Conservation (phyloP, 441 rosid species). For the Euphorbia celastroides region DNA sequence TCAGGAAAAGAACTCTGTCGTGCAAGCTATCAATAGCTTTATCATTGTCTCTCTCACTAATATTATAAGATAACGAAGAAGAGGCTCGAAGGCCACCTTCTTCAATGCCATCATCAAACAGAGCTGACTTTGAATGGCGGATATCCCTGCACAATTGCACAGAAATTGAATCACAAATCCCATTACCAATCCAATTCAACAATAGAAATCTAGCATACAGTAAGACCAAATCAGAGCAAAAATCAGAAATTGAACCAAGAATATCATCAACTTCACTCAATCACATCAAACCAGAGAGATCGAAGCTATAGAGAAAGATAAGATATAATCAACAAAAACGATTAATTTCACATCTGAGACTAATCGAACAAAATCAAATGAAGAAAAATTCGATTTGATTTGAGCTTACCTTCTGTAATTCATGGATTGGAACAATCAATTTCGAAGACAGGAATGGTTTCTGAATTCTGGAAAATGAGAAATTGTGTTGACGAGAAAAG, state of each 20-base stretch:
- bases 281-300: slow-evolving; percentile 1
- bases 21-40: slow-evolving; percentile 58
- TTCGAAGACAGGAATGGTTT: background rate
- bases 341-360: background rate
- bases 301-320: background rate
- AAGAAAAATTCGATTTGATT: background rate
- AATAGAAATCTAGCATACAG: background rate
- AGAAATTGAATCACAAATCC: background rate
- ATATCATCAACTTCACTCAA: background rate
- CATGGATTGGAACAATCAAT: too few species aligned
- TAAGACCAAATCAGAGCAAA: background rate
- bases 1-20: slow-evolving; percentile 64
- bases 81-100: slow-evolving; percentile 73
- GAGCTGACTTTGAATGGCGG: slow-evolving; percentile 52
- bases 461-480: too few species aligned
- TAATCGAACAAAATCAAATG: background rate
- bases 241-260: background rate
- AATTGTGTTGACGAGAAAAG: too few species aligned
- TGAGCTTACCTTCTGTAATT: slow-evolving; percentile 16
- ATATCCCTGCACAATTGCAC: slow-evolving; percentile 44
- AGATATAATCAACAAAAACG: background rate
- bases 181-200: background rate
- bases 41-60: slow-evolving; percentile 64
- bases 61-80: slow-evolving; percentile 45
- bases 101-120: slow-evolving; percentile 71